Percentiles rank a stretch among this genome's conserved stretches.
Conservation (phyloP, 2,329 filamentous ascomycete species). For the Exophiala oligosperma region DNA sequence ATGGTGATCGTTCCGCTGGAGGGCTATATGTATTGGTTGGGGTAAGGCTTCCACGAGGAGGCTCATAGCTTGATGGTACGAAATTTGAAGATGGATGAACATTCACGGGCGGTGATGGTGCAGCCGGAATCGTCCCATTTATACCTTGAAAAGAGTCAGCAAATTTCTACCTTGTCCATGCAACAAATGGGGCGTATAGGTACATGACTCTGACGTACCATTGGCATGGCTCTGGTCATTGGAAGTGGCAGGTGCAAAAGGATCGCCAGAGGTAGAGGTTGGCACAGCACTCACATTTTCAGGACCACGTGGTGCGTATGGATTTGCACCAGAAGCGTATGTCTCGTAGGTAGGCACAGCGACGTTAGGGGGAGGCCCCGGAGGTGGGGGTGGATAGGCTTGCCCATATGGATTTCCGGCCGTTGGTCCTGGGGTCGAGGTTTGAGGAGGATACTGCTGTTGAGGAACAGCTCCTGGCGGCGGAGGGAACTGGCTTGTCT, state of each 20-base stretch:
- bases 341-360: slow-evolving; percentile 24
- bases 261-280: slow-evolving; percentile 31
- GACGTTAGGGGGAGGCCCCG: slow-evolving; percentile 37
- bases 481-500: slow-evolving; percentile 44
- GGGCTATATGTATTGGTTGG: slow-evolving; percentile 7
- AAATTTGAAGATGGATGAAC: slow-evolving; percentile 17
- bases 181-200: slow-evolving; percentile 2
- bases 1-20: slow-evolving; percentile 11
- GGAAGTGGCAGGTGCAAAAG: slow-evolving; percentile 32
- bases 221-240: slow-evolving; percentile 39
- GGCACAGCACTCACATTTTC: slow-evolving; percentile 53
- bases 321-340: slow-evolving; percentile 40
- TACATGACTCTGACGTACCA: slow-evolving; percentile 42
- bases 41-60: neutral
- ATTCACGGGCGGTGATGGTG: slow-evolving; percentile 25
- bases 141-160: slow-evolving; percentile 14
- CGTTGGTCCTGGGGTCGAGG: slow-evolving; percentile 14
- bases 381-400: slow-evolving; percentile 42
- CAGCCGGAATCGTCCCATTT: slow-evolving; percentile 13
- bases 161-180: slow-evolving; percentile 11
- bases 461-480: slow-evolving; percentile 36
- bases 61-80: neutral
- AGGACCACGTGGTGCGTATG: slow-evolving; percentile 42
- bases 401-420: slow-evolving; percentile 29
- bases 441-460: slow-evolving; percentile 22